Base-by-base conservation (phyloP, 495 filamentous ascomycete genomes). In the Astrocystis sublimbata region DNA sequence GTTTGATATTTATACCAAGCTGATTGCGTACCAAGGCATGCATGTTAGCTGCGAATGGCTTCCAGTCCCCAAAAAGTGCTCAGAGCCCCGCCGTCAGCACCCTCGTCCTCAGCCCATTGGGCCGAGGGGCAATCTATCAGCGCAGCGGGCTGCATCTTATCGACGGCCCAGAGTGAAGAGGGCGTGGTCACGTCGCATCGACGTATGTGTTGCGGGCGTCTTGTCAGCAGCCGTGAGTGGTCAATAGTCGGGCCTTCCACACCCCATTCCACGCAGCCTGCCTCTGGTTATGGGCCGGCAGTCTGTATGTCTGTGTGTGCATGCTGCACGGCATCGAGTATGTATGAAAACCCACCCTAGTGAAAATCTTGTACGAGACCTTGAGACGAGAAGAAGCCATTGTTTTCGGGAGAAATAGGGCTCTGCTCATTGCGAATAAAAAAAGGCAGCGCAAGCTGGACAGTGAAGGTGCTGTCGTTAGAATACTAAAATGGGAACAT, bases 281-380 rank as follows among this genome's bases (percentile, higher is more conserved):
- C 58, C 41, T 36, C 0, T 26, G 36, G 45, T 52, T 35, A 45
- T 24, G 41, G 57, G 24, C 24, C 33, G 38, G 19, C 41, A 15
- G 30, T 40, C 21, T 21, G 46, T 50, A 52, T 12, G 33, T 24
- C n/a, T n/a, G n/a, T n/a, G n/a, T n/a, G 36, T 52, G 58, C 45
- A 60, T 40, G 46, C 58, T 60, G 58, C 58, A 60, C 51, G 46
- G 42, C 58, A 60, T 60, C 46, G 10, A 21, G 57, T 26, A 51
- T 8, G 33, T n/a, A n/a, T n/a, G n/a, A n/a, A n/a, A 51, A 41
- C 31, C 33, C 17, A 45, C 40, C 54, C 52, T 42, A 2, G 54
- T 40, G 54, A 17, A 28, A 41, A 57, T 17, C 38, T 2, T 45
- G 54, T 57, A 40, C 38, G 4, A 57, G 38, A 57, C 38, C 45